Percentiles rank a stretch among this genome's conserved stretches.
Evolutionary conservation across 495 filamentous ascomycete species (phyloP).

Genomic region (Cercophora newfieldiana): DNA sequence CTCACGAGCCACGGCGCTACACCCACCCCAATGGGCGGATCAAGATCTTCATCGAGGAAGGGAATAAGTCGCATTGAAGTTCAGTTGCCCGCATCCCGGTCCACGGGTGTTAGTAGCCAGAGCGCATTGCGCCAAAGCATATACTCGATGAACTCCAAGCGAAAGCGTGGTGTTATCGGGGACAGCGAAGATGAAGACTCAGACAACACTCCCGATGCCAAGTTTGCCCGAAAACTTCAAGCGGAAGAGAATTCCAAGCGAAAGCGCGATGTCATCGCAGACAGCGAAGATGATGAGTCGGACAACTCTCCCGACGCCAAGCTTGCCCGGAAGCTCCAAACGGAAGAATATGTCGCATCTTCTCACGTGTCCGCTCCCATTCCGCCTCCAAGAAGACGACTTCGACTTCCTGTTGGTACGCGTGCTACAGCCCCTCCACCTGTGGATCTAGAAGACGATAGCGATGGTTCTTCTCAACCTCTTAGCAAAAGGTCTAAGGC

Average conservation of each 20-base stretch:
- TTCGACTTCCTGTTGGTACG: not conserved
- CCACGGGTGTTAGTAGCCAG: not conserved
- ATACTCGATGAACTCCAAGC: slow-evolving; percentile 30
- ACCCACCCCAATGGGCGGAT: slow-evolving; percentile 41
- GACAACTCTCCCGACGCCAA: slow-evolving; percentile 50
- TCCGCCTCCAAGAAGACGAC: not conserved
- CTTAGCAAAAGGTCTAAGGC: too few relatives aligned
- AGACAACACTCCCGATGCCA: slow-evolving; percentile 49
- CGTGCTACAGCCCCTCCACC: not conserved
- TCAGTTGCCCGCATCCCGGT: slow-evolving; percentile 20
- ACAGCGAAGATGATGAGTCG: slow-evolving; percentile 42
- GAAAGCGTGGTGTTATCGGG: slow-evolving; percentile 30
- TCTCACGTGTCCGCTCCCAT: not conserved
- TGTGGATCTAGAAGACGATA: not conserved
- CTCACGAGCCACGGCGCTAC: slow-evolving; percentile 71
- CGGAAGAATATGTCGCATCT: slow-evolving; percentile 55
- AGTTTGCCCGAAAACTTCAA: slow-evolving; percentile 61
- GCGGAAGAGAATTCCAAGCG: slow-evolving; percentile 36
- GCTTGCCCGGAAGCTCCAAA: slow-evolving; percentile 60
- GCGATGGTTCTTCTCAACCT: slow-evolving; percentile 4
- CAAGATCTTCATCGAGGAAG: slow-evolving; percentile 14
- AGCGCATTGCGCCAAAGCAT: slow-evolving; percentile 27
- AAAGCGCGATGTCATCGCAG: slow-evolving; percentile 30
- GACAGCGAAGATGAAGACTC: slow-evolving; percentile 43
- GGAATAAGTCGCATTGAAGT: slow-evolving; percentile 28